Evolutionary conservation across 2,329 filamentous ascomycete genomes (phyloP).

Genomic region (Alternaria burnsii): DNA sequence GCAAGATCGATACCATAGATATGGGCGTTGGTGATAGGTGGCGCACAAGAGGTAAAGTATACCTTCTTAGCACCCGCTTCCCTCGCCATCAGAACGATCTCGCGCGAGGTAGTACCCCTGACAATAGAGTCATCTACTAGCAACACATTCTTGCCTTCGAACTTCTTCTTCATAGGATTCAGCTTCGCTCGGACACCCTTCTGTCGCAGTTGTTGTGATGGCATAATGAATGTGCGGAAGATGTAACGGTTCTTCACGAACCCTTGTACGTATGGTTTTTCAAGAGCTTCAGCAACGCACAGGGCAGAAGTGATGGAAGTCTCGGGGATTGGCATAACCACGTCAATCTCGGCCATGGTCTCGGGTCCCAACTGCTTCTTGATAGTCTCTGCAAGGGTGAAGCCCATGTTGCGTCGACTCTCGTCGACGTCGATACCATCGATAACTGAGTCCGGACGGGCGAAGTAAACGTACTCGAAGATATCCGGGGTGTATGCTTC

Average conservation of each 20-base stretch:
- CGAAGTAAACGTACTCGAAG: slow-evolving; percentile 90
- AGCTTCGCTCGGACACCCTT: slow-evolving; percentile 91
- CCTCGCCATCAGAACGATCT: slow-evolving; percentile 83
- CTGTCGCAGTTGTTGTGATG: slow-evolving; percentile 79
- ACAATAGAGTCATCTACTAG: slow-evolving; percentile 93
- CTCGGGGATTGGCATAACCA: slow-evolving; percentile 84
- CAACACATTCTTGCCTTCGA: slow-evolving; percentile 79
- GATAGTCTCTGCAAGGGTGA: slow-evolving; percentile 78
- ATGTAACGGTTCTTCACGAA: slow-evolving; percentile 93
- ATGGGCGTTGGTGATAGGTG: slow-evolving; percentile 77
- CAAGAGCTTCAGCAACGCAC: slow-evolving; percentile 75
- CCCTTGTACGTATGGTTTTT: slow-evolving; percentile 79
- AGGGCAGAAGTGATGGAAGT: slow-evolving; percentile 84
- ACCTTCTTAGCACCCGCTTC: slow-evolving; percentile 85
- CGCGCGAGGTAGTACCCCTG: slow-evolving; percentile 80
- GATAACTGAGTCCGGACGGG: slow-evolving; percentile 80
- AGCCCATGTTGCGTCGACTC: slow-evolving; percentile 86
- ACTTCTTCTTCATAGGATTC: slow-evolving; percentile 85
- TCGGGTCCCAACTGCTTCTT: slow-evolving; percentile 72
- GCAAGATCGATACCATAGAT: slow-evolving; percentile 71
- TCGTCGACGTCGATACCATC: slow-evolving; percentile 89
- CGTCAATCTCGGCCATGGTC: slow-evolving; percentile 78
- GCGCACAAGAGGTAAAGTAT: slow-evolving; percentile 82
- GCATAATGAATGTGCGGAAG: slow-evolving; percentile 87
- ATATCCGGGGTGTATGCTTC: slow-evolving; percentile 82